These are phyloP conservation scores for Trichothecium roseum DNA, from an alignment of 2,329 filamentous ascomycete genomes.

Conservation along the genomic window DNA sequence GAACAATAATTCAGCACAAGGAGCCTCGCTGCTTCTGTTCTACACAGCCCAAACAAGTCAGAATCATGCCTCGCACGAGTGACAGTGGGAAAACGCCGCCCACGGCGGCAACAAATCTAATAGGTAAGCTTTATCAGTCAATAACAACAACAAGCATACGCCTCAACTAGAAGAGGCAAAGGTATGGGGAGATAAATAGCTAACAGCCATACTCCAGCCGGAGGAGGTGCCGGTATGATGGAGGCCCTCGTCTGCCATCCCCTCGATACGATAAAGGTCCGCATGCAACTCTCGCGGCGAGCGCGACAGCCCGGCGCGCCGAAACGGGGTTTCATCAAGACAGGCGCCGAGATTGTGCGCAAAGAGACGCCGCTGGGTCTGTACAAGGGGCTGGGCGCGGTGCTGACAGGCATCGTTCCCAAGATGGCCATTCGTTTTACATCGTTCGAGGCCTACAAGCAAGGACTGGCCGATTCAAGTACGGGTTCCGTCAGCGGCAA, in stretches of 20 bases:
- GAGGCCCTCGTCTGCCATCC: constrained; percentile 94
- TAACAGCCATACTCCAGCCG: constrained; percentile 54
- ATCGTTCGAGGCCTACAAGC: constrained; percentile 93
- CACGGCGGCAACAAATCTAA: constrained; percentile 80
- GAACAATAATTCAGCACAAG: too few species aligned
- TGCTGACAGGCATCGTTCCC: constrained; percentile 89
- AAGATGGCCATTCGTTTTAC: constrained; percentile 99
- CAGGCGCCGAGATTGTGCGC: constrained; percentile 75
- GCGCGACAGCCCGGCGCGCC: constrained; percentile 74
- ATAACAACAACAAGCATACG: constrained; percentile 1
- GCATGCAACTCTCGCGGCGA: constrained; percentile 93
- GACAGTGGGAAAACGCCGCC: constrained; percentile 58
- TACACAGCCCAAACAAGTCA: constrained; percentile 7
- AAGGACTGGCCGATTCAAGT: constrained; percentile 58
- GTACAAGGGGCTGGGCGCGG: constrained; percentile 97
- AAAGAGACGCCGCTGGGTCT: constrained; percentile 86
- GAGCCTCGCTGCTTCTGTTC: too few species aligned
- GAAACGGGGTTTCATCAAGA: constrained; percentile 77
- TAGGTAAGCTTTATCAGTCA: constrained; percentile 47
- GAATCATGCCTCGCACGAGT: constrained; percentile 20
- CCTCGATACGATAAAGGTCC: constrained; percentile 95
- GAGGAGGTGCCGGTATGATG: constrained; percentile 98
- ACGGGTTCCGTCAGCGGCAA: constrained; percentile 59
- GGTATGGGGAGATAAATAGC: too few species aligned
- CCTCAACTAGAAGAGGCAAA: too few species aligned